phyloP scores from a whole-genome alignment of 108 stramenopile genomes.

The Discostella pseudostelligera region DNA sequence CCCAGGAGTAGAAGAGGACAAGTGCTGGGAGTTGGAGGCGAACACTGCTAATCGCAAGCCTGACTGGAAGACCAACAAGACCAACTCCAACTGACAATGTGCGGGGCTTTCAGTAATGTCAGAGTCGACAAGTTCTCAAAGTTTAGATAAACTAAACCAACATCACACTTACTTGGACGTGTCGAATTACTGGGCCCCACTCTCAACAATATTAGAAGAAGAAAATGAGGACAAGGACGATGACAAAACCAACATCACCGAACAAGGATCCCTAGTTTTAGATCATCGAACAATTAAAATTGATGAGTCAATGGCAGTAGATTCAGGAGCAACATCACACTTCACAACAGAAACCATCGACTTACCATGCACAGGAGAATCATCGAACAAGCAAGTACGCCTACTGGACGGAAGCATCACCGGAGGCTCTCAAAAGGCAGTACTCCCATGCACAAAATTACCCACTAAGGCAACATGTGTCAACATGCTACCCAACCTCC shows the following conservation, averaged over 20 bases:
- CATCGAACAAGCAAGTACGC: background rate
- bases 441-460: background rate
- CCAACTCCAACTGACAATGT: background rate
- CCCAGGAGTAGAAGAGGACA: too few species aligned
- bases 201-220: background rate
- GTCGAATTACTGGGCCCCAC: too few species aligned
- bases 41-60: too few species aligned
- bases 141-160: too few species aligned
- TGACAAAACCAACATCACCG: background rate
- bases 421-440: background rate
- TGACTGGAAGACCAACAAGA: background rate
- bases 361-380: background rate
- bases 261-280: too few species aligned
- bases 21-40: too few species aligned
- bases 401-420: background rate
- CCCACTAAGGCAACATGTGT: background rate
- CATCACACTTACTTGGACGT: too few species aligned
- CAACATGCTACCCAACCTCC: background rate
- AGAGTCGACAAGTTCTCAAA: background rate
- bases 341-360: background rate
- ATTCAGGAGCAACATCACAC: slow-evolving; percentile 2
- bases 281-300: too few species aligned
- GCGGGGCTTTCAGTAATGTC: background rate
- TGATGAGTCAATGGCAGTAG: too few species aligned
- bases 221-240: background rate